Percentiles rank a stretch among this genome's conserved stretches.
Conservation (phyloP, 257 asterid genomes). For the Penstemon barbatus region DNA sequence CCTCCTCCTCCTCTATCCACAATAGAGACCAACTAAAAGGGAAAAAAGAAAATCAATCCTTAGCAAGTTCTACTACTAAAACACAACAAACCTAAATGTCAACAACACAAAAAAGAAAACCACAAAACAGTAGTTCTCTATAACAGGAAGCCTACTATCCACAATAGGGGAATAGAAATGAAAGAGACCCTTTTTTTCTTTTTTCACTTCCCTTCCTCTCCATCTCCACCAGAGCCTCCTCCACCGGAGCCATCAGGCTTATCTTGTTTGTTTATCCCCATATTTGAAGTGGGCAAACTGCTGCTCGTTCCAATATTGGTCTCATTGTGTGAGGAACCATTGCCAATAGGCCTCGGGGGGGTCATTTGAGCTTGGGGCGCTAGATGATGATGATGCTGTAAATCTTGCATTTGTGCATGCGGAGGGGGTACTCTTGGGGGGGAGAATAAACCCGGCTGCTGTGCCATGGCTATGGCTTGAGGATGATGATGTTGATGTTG, state of each 20-base stretch:
- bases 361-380: slow-evolving; percentile 45
- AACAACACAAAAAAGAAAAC: not conserved
- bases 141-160: slow-evolving; percentile 30
- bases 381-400: slow-evolving; percentile 46
- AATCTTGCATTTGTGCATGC: slow-evolving; percentile 49
- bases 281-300: slow-evolving; percentile 39
- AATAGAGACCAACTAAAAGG: no score
- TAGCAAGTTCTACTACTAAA: not conserved
- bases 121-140: slow-evolving; percentile 28
- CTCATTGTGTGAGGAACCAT: slow-evolving; percentile 42
- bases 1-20: no score
- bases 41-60: no score
- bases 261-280: slow-evolving; percentile 46
- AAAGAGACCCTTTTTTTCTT: not conserved
- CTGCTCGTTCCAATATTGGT: slow-evolving; percentile 43
- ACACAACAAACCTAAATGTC: not conserved
- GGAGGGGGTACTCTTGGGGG: slow-evolving; percentile 58
- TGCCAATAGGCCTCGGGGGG: slow-evolving; percentile 50
- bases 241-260: slow-evolving; percentile 35
- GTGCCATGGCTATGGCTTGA: slow-evolving; percentile 66
- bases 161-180: slow-evolving; percentile 18
- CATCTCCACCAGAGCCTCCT: slow-evolving; percentile 43
- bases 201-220: slow-evolving; percentile 52
- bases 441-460: slow-evolving; percentile 63
- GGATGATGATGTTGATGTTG: slow-evolving; percentile 86